Conservation (phyloP, 345 rosid genomes). For the Syzygium aromaticum region DNA sequence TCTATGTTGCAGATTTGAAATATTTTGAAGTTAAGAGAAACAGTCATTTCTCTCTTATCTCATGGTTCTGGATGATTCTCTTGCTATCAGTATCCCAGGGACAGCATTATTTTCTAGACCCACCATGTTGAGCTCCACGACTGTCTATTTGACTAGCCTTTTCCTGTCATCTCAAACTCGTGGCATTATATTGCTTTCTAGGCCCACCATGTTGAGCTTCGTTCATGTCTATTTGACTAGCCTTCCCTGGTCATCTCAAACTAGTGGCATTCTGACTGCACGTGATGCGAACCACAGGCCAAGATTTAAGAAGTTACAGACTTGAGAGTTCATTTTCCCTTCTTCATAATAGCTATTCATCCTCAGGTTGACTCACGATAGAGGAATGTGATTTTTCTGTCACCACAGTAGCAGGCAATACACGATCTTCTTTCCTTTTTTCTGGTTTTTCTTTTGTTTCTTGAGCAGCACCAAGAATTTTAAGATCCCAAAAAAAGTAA, state of each 20-base stretch:
- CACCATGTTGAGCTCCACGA: background rate
- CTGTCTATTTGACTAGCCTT: background rate
- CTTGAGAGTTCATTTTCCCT: background rate
- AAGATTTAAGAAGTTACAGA: background rate
- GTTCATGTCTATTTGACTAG: background rate
- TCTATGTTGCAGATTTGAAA: background rate
- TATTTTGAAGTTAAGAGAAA: background rate
- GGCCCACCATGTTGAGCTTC: background rate
- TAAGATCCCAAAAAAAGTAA: background rate
- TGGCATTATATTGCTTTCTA: background rate
- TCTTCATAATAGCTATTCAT: background rate
- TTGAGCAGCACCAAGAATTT: background rate
- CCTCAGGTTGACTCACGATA: background rate
- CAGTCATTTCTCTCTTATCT: background rate
- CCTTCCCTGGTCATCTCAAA: background rate
- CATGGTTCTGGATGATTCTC: background rate
- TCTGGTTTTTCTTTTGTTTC: background rate
- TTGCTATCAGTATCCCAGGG: background rate
- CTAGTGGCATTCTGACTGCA: background rate
- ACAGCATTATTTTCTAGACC: background rate
- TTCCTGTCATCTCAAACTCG: background rate
- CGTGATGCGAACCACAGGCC: background rate
- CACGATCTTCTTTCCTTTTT: background rate
- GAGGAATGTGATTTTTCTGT: background rate
- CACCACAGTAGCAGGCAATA: background rate